Evolutionary conservation across 331 rosid genomes (phyloP).

Genomic region (Pyracantha coccinea): DNA sequence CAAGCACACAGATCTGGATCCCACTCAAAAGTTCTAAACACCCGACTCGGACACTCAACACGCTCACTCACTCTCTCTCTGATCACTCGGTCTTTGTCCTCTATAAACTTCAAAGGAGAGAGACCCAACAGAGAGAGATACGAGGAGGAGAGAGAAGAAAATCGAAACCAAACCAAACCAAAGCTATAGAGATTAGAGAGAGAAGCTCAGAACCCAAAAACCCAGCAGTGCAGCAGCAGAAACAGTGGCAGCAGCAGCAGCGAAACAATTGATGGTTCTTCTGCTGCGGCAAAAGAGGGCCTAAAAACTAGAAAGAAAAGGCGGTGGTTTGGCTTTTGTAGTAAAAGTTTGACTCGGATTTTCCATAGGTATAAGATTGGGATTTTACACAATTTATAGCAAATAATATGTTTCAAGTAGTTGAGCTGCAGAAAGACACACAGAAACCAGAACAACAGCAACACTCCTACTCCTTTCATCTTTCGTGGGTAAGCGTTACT

Average conservation of each 20-base stretch:
- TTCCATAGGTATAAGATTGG: neutral
- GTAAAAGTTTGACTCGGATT: constrained; percentile 32
- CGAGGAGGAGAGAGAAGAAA: constrained; percentile 7
- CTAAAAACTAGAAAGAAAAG: constrained; percentile 20
- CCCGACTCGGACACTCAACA: constrained; percentile 4
- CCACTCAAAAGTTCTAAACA: constrained; percentile 40
- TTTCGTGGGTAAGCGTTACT: constrained; percentile 43
- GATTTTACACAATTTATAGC: neutral
- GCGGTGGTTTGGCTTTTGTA: constrained; percentile 58
- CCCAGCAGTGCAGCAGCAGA: constrained; percentile 4
- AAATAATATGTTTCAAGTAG: neutral
- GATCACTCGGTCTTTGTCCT: neutral
- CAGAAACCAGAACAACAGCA: constrained; percentile 1
- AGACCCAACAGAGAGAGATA: neutral
- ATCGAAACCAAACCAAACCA: constrained; percentile 1
- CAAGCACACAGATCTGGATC: constrained; percentile 54
- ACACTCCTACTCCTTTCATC: neutral
- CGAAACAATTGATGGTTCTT: constrained; percentile 37
- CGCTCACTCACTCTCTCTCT: neutral
- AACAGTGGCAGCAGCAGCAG: constrained; percentile 17
- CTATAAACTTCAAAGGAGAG: constrained; percentile 35
- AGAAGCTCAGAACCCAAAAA: constrained; percentile 43
- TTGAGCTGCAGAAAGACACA: neutral
- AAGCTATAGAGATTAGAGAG: constrained; percentile 9
- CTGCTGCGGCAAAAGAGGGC: constrained; percentile 11